These are phyloP conservation scores for Lolium perenne DNA, from an alignment of 176 grass and related monocot genomes.

Conservation along the genomic window DNA sequence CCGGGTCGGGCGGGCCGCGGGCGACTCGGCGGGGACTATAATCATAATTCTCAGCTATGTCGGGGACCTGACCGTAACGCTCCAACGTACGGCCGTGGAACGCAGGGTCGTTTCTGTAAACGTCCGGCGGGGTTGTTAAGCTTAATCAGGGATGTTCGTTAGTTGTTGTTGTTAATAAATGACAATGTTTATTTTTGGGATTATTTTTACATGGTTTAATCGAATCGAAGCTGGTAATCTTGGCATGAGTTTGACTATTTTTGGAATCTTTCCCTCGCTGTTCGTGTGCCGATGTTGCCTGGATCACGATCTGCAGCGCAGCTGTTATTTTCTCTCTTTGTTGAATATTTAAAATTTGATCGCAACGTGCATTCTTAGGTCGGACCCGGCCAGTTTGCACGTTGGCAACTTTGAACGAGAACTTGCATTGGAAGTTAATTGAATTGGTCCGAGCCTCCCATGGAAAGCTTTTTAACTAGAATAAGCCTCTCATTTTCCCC, in stretches of 20 bases:
- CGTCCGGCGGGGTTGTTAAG: not conserved
- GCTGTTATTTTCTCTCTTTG: not conserved
- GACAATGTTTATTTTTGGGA: not conserved
- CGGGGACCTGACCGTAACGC: not conserved
- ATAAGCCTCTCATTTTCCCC: too few species aligned
- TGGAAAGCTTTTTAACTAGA: too few species aligned
- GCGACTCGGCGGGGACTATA: not conserved
- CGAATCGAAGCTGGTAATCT: conserved; percentile 37
- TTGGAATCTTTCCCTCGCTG: conserved; percentile 36
- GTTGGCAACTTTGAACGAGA: too few species aligned
- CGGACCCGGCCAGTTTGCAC: not conserved
- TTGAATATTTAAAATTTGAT: not conserved
- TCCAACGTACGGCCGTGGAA: not conserved
- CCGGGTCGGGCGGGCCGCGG: not conserved
- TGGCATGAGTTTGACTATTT: conserved; percentile 56
- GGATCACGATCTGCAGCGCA: conserved; percentile 8
- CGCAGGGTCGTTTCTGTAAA: not conserved
- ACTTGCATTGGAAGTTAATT: too few species aligned
- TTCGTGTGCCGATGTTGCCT: conserved; percentile 4
- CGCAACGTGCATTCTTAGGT: not conserved
- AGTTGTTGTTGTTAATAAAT: not conserved
- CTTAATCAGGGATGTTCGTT: conserved; percentile 29
- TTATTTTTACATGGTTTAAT: not conserved
- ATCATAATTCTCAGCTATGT: not conserved
- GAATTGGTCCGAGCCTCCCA: too few species aligned